Evolutionary conservation across 768 basidiomycete genomes (phyloP).

Genomic region (Suillus americanus): DNA sequence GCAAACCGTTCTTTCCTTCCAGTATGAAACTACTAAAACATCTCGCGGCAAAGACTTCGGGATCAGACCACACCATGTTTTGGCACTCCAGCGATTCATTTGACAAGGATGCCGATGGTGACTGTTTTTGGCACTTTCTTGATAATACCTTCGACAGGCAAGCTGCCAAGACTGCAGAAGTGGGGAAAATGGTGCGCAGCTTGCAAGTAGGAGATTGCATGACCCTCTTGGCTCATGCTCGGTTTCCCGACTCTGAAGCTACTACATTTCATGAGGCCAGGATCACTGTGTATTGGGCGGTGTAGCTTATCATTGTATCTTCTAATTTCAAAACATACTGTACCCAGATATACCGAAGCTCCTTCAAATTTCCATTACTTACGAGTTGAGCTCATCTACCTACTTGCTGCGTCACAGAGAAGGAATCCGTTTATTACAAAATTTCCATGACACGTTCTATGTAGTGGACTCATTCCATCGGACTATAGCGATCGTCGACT

Average conservation of each 20-base stretch:
- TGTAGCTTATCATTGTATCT: background rate
- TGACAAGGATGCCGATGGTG: background rate
- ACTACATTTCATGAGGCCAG: constrained; percentile 3
- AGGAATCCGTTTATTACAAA: background rate
- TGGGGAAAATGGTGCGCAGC: background rate
- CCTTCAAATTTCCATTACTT: background rate
- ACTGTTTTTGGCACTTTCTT: background rate
- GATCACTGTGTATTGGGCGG: constrained; percentile 12
- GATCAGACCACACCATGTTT: background rate
- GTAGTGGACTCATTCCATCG: background rate
- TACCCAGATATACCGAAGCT: background rate
- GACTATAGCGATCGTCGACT: background rate
- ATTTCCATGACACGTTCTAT: background rate
- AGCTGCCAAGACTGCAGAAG: background rate
- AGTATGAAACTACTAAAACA: background rate
- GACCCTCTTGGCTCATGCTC: background rate
- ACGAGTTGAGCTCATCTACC: background rate
- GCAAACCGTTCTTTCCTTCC: background rate
- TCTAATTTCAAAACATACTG: background rate
- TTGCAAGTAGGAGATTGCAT: constrained; percentile 5
- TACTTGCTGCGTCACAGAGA: background rate
- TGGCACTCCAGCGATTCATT: background rate
- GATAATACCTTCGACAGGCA: background rate
- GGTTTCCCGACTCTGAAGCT: background rate
- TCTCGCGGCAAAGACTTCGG: background rate